phyloP scores from a whole-genome alignment of 176 grass and related monocot genomes.

The Oryza coarctata region DNA sequence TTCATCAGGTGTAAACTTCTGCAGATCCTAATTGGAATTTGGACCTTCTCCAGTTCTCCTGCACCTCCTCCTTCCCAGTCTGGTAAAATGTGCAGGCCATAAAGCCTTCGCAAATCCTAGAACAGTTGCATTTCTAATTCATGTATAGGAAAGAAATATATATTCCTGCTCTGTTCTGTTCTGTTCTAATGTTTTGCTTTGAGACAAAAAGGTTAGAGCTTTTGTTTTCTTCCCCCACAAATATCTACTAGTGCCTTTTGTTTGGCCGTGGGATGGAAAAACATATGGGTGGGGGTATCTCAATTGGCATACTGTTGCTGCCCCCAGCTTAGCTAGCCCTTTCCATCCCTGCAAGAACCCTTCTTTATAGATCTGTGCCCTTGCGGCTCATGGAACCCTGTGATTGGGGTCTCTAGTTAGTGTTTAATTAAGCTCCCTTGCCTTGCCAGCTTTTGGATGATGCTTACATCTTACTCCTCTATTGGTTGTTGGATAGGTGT shows the following conservation, averaged over 20 bases:
- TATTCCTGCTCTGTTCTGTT: neutral
- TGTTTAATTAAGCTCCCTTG: slow-evolving; percentile 38
- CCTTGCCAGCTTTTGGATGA: slow-evolving; percentile 36
- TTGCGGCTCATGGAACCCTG: slow-evolving; percentile 40
- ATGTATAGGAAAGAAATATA: neutral
- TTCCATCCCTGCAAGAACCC: slow-evolving; percentile 37
- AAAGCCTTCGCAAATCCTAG: neutral
- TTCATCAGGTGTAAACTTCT: slow-evolving; percentile 4
- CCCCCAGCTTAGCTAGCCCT: neutral
- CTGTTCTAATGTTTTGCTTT: neutral
- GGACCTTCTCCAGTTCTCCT: slow-evolving; percentile 21
- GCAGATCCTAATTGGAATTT: slow-evolving; percentile 47
- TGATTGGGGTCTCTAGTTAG: slow-evolving; percentile 34
- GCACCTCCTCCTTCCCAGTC: slow-evolving; percentile 4
- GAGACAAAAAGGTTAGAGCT: slow-evolving; percentile 7
- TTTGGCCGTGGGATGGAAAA: slow-evolving; percentile 21
- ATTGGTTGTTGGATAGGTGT: slow-evolving; percentile 41
- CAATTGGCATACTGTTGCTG: slow-evolving; percentile 23
- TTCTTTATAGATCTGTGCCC: slow-evolving; percentile 40
- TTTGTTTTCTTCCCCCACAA: slow-evolving; percentile 45
- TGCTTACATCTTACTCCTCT: slow-evolving; percentile 28
- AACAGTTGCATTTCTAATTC: slow-evolving; percentile 15
- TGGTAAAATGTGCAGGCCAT: slow-evolving; percentile 21
- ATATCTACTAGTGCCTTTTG: slow-evolving; percentile 14
- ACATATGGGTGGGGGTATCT: slow-evolving; percentile 4